A percentile compares a stretch with the other conserved stretches of the same genome.
Conservation (phyloP, 2,329 filamentous ascomycete genomes). For the Diaporthe vaccinii region DNA sequence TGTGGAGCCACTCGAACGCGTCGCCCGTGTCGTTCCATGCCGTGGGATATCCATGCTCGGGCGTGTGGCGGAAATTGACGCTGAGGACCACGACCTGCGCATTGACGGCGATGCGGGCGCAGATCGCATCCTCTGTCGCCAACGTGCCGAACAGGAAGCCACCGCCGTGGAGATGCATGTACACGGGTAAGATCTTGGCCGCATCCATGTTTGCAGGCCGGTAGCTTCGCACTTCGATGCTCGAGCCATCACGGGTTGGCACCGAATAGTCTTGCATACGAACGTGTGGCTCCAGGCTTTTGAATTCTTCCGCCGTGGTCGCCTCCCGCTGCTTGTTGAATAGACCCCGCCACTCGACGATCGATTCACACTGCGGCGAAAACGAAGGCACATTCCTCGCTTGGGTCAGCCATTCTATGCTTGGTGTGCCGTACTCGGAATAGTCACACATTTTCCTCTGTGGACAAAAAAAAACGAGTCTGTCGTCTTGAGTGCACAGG, state of each 20-base stretch:
- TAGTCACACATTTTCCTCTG: not conserved
- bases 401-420: not conserved
- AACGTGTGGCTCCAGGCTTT: conserved; percentile 43
- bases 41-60: conserved; percentile 65
- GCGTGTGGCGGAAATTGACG: conserved; percentile 71
- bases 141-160: conserved; percentile 70
- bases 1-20: conserved; percentile 66
- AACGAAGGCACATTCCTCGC: not conserved
- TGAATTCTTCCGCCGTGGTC: conserved; percentile 41
- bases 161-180: conserved; percentile 67
- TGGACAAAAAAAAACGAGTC: fast-evolving
- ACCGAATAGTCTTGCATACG: conserved; percentile 53
- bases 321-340: conserved; percentile 33
- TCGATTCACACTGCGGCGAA: conserved; percentile 9
- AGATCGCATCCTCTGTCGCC: conserved; percentile 65
- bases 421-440: conserved; percentile 7
- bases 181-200: conserved; percentile 59
- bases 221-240: conserved; percentile 62
- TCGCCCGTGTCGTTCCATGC: conserved; percentile 68
- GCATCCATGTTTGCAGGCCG: conserved; percentile 51
- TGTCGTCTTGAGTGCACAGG: fast-evolving
- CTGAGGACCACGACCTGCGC: conserved; percentile 62
- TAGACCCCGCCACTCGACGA: conserved; percentile 15
- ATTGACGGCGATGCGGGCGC: conserved; percentile 60
- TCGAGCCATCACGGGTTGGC: conserved; percentile 58